Base-by-base conservation (phyloP, 257 asterid genomes). In the Jacaranda copaia region DNA sequence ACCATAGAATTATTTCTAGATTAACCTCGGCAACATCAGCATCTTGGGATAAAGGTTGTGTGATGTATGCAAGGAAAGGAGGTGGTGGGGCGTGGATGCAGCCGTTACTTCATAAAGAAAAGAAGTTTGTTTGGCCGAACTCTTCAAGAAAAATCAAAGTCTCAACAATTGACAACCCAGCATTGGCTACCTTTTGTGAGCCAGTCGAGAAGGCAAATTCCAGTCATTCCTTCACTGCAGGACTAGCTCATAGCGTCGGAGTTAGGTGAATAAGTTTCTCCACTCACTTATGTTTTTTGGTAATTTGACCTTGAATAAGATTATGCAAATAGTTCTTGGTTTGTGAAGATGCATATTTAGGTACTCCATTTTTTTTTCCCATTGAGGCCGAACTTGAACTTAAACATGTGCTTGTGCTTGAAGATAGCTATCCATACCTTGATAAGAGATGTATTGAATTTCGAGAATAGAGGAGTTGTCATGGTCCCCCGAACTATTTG, bases 201-300 rank as follows among this genome's bases (percentile, higher is more conserved):
- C 98, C 98, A 3, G 96, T 93, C 25, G 96, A 91, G 88, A 93
- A 87, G 72, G 91, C 94, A 53, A 89, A 93, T 76, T 87, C 98
- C 6, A 93, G 91, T 62, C 96, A 93, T 83, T 91, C 98, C 42
- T 93, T 93, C 84, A 88, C 97, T 46, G 97, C 97, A 5, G 96
- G 97, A 68, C 79, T 93, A 57, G 97, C 96, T 57, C 92, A 86
- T 38, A 93, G 96, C 71, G 96, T 89, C 76, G 98, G 97, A 58
- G 80, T 91, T 5, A 86, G 93, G 98, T 93, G 69, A 73, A 19
- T 66, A 70, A 16, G 1, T 62, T 38, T 45, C 46, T 69, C 35
- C 4, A 42, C 25, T 35, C 43, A 51, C 77, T 39, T 61, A 1
- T 3, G 14, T 40, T 78, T 48, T 42, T 38, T 20, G 20, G 35